Evolutionary conservation across 2,329 filamentous ascomycete genomes (phyloP), one percentile per base, ranked within the genome.

Genomic region (Cladophialophora exuberans): DNA sequence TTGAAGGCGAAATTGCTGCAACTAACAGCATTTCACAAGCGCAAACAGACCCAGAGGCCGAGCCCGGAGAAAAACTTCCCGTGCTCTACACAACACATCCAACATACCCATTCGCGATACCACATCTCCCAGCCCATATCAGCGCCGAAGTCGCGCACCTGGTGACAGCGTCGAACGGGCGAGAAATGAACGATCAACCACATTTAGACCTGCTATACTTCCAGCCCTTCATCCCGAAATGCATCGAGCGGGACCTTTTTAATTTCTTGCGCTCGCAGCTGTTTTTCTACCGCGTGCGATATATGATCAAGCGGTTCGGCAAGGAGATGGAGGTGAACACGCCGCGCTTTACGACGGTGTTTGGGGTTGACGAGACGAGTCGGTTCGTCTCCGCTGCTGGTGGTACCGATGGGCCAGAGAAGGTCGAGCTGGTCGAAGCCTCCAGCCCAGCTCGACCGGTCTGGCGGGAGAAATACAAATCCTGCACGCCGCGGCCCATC

Each of bases 121-220:
- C 77, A 13, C 68, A 78, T 46, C 69, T 84, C 0, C 79, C 80
- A 1, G 25, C 64, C 0, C 55, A 70, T 5, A 70, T 83, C 39
- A 57, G 59, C 62, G 71, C 76, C 23, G 66, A 70, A 20, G 57
- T 82, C 1, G 70, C 60, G 36, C 36, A 60, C 6, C 64, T 66
- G 10, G 51, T 69, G 36, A 69, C 69, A 22, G 83, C 85, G 4
- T 75, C n/a, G n/a, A n/a, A 81, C 56, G 81, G 79, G 1, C 77
- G 73, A 41, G 64, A 68, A 2, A 86, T 91, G 61, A 83, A 83
- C 62, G 78, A 90, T 65, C 83, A 88, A 64, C 80, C 83, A 0
- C 81, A 91, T 60, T 78, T 92, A 0, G 86, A 92, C 66, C 76
- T 93, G 0, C 71, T 92, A 6, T 89, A 89, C 70, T 92, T 87